Conservation (phyloP, 2,329 filamentous ascomycete genomes). For the Sarocladium brachiariae region DNA sequence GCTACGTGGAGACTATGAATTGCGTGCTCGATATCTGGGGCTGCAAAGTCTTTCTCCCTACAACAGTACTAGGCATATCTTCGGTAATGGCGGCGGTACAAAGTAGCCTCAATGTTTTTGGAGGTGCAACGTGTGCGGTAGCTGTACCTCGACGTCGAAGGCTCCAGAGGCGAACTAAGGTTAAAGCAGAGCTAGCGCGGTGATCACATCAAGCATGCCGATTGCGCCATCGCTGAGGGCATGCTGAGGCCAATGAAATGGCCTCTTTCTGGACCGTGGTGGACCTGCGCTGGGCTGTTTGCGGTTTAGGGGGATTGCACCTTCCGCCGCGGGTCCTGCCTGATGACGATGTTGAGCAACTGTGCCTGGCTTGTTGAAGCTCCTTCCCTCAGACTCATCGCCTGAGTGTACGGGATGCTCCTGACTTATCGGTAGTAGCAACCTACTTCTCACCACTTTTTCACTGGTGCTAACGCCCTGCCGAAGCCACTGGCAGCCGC, state of each 20-base stretch:
- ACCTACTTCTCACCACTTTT: too few species aligned
- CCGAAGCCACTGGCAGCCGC: too few species aligned
- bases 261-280: background rate
- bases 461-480: too few species aligned
- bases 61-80: too few species aligned
- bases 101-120: too few species aligned
- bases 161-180: background rate
- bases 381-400: background rate
- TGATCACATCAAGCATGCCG: background rate
- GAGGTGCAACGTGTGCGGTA: too few species aligned
- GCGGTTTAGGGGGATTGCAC: background rate
- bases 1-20: background rate
- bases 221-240: slow-evolving; percentile 6
- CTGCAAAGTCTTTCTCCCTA: background rate
- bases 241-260: background rate
- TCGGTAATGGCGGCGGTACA: too few species aligned
- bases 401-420: background rate
- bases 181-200: background rate
- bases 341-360: background rate
- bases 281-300: background rate
- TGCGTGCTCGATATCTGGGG: background rate
- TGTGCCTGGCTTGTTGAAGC: background rate
- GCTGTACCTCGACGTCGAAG: too few species aligned
- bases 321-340: background rate
- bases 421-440: too few species aligned